A percentile compares a stretch with the other conserved stretches of the same genome.
phyloP scores from a whole-genome alignment of 768 basidiomycete species.

The Boletus sp. region DNA sequence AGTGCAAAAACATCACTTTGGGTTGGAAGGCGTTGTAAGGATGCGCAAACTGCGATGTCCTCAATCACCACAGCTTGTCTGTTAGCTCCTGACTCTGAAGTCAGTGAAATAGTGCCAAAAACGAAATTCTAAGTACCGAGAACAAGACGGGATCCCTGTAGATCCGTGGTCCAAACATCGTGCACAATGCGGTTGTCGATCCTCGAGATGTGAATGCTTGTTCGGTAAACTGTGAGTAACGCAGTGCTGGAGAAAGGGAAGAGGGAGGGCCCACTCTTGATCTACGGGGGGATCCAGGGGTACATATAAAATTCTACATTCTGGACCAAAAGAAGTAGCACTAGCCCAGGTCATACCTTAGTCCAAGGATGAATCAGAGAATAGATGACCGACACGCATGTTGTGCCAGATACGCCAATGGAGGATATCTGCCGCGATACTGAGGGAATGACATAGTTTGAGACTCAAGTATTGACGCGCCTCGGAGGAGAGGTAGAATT shows the following conservation, averaged over 20 bases:
- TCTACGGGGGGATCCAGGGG: conserved; percentile 40
- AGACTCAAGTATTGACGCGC: conserved; percentile 3
- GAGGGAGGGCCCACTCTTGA: conserved; percentile 35
- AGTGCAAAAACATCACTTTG: conserved; percentile 63
- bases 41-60: conserved; percentile 42
- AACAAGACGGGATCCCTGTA: conserved; percentile 46
- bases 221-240: neutral
- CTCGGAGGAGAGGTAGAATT: conserved; percentile 37
- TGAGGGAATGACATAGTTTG: neutral
- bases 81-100: conserved; percentile 44
- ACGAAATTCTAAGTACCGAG: conserved; percentile 40
- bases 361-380: neutral
- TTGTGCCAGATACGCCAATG: conserved; percentile 43
- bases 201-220: conserved; percentile 23
- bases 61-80: conserved; percentile 48
- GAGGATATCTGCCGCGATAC: conserved; percentile 43
- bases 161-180: conserved; percentile 57
- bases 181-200: conserved; percentile 39
- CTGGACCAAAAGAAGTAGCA: conserved; percentile 55
- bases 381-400: conserved; percentile 44
- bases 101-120: neutral
- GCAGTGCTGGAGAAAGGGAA: neutral
- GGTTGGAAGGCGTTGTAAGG: conserved; percentile 44
- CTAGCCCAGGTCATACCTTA: conserved; percentile 33
- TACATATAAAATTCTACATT: conserved; percentile 41